These are phyloP conservation scores for Malassezia slooffiae DNA, from an alignment of 1,284 basidiomycete genomes.

Conservation along the genomic window DNA sequence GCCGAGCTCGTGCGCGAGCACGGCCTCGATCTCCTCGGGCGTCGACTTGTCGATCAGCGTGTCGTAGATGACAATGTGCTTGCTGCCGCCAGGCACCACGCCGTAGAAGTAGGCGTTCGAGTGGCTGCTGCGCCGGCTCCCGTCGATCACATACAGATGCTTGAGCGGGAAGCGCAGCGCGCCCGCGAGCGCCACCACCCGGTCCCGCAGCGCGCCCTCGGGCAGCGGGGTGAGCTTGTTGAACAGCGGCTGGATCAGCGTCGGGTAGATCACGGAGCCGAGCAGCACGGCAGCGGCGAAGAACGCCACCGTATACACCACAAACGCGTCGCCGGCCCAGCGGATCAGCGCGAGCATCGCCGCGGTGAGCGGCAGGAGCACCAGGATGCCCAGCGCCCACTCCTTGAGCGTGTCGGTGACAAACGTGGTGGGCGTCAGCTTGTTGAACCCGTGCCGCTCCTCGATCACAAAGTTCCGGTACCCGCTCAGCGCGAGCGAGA, in stretches of 20 bases:
- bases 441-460: slow-evolving; percentile 93
- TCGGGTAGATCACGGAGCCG: slow-evolving; percentile 48
- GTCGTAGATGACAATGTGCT: slow-evolving; percentile 71
- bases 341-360: slow-evolving; percentile 78
- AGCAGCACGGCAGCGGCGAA: slow-evolving; percentile 60
- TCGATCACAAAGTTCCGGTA: slow-evolving; percentile 90
- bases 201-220: slow-evolving; percentile 34
- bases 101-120: slow-evolving; percentile 61
- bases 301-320: slow-evolving; percentile 39
- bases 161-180: slow-evolving; percentile 80
- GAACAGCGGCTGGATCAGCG: slow-evolving; percentile 86
- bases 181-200: slow-evolving; percentile 34
- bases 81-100: slow-evolving; percentile 39
- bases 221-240: slow-evolving; percentile 83
- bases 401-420: slow-evolving; percentile 69
- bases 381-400: slow-evolving; percentile 60
- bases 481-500: slow-evolving; percentile 57
- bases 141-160: slow-evolving; percentile 92
- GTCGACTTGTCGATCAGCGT: slow-evolving; percentile 83
- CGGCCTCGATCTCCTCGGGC: slow-evolving; percentile 53
- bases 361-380: slow-evolving; percentile 80
- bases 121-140: slow-evolving; percentile 84
- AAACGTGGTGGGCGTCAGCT: slow-evolving; percentile 61
- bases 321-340: slow-evolving; percentile 60
- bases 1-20: slow-evolving; percentile 73